These are phyloP conservation scores for Phyllosticta citrichinensis DNA, from an alignment of 2,329 filamentous ascomycete species.

Conservation along the genomic window DNA sequence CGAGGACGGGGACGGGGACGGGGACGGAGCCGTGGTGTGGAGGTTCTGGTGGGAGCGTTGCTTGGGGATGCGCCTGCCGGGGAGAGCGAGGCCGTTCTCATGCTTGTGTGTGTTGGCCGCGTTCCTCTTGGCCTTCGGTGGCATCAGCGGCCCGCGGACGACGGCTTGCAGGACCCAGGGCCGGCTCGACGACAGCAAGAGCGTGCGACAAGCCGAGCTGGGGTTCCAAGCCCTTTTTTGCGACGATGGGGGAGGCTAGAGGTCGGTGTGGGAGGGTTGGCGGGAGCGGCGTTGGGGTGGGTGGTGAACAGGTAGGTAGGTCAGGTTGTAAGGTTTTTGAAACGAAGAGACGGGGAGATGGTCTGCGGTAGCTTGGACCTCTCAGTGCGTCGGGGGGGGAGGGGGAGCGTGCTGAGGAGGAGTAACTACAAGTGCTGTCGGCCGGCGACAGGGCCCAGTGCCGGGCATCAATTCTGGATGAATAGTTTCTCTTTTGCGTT, in stretches of 20 bases:
- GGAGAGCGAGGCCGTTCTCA: constrained; percentile 78
- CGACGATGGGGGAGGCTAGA: constrained; percentile 2
- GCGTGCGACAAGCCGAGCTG: constrained; percentile 37
- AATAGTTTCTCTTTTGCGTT: not conserved
- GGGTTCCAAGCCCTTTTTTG: constrained; percentile 13
- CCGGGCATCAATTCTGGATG: too few relatives aligned
- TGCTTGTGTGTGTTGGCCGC: constrained; percentile 46
- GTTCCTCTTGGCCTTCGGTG: constrained; percentile 37
- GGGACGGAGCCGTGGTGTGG: constrained; percentile 20
- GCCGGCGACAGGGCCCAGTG: too few relatives aligned
- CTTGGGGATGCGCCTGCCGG: constrained; percentile 55
- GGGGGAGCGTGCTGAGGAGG: not conserved
- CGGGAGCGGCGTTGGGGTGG: constrained; percentile 4
- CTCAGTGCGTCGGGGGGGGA: not conserved
- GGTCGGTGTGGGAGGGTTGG: constrained; percentile 12
- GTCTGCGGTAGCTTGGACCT: not conserved
- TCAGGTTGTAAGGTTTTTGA: constrained; percentile 7
- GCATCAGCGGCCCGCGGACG: constrained; percentile 32
- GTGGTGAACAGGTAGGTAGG: not conserved
- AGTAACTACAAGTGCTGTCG: too few relatives aligned
- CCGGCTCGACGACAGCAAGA: constrained; percentile 26
- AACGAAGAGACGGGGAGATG: constrained; percentile 2
- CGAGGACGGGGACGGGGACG: constrained; percentile 2
- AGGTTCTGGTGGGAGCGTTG: constrained; percentile 38
- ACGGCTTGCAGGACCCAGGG: constrained; percentile 25